phyloP scores from a whole-genome alignment of 805 yeast genomes.

The Suhomyces faveliae region DNA sequence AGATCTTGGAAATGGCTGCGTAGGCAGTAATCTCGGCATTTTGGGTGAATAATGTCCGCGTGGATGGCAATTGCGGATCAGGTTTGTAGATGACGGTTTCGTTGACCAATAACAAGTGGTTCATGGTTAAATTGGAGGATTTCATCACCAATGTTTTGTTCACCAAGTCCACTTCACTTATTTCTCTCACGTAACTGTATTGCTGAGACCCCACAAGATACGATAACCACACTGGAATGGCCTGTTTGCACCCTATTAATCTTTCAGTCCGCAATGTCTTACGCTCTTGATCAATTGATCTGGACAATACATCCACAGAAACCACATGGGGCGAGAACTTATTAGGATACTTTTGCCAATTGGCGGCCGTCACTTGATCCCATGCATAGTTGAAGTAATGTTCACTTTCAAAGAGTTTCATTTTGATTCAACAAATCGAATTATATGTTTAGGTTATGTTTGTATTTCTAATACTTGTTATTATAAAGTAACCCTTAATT shows the following conservation, averaged over 20 bases:
- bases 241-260: conserved; percentile 82
- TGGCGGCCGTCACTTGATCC: conserved; percentile 94
- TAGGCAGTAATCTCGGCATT: conserved; percentile 88
- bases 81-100: conserved; percentile 87
- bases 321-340: conserved; percentile 89
- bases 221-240: conserved; percentile 80
- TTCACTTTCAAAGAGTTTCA: conserved; percentile 76
- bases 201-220: conserved; percentile 70
- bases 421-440: no score
- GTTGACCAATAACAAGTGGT: conserved; percentile 68
- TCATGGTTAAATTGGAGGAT: conserved; percentile 84
- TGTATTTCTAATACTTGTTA: not conserved
- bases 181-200: conserved; percentile 81
- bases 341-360: conserved; percentile 97
- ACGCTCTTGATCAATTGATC: conserved; percentile 59
- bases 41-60: conserved; percentile 67
- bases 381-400: conserved; percentile 81
- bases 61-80: conserved; percentile 48
- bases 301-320: conserved; percentile 82
- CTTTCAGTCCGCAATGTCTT: conserved; percentile 69
- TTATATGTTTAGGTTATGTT: not conserved
- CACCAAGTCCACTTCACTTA: conserved; percentile 75
- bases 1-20: conserved; percentile 64
- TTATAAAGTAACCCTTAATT: not conserved
- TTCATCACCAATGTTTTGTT: conserved; percentile 69